Percentiles rank a stretch among this genome's conserved stretches.
Conservation (phyloP, 805 yeast species). For the Metschnikowia santaceciliae region DNA sequence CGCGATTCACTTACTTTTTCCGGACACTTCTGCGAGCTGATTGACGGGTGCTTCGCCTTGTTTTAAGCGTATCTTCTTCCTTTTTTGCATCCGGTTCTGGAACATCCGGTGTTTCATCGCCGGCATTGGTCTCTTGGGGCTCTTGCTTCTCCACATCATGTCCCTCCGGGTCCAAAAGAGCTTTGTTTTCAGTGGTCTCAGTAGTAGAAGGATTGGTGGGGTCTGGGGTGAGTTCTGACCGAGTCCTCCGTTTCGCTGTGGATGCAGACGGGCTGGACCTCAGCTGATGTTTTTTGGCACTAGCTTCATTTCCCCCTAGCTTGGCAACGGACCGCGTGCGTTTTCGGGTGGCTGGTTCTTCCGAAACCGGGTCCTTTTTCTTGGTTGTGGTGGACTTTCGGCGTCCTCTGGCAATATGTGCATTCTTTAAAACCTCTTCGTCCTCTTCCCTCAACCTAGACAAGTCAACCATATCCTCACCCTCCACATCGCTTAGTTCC, state of each 20-base stretch:
- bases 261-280: constrained; percentile 7
- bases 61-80: constrained; percentile 12
- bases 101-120: not conserved
- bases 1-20: constrained; percentile 3
- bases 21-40: constrained; percentile 14
- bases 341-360: constrained; percentile 11
- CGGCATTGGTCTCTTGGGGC: constrained; percentile 1
- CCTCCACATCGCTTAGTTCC: constrained; percentile 21
- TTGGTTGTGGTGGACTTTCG: constrained; percentile 6
- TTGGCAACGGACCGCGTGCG: constrained; percentile 20
- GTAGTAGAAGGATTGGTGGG: not conserved
- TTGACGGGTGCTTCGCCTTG: constrained; percentile 12
- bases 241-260: constrained; percentile 15
- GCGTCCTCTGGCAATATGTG: constrained; percentile 4
- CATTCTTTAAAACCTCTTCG: not conserved
- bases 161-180: not conserved
- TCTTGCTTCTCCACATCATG: constrained; percentile 5
- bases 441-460: constrained; percentile 18
- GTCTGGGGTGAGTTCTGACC: constrained; percentile 17
- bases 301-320: constrained; percentile 13
- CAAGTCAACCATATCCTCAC: constrained; percentile 12
- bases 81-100: constrained; percentile 2
- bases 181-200: not conserved
- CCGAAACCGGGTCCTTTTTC: constrained; percentile 9
- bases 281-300: constrained; percentile 11